Conservation (phyloP, 306 rosid species). For the Sophora flavescens region DNA sequence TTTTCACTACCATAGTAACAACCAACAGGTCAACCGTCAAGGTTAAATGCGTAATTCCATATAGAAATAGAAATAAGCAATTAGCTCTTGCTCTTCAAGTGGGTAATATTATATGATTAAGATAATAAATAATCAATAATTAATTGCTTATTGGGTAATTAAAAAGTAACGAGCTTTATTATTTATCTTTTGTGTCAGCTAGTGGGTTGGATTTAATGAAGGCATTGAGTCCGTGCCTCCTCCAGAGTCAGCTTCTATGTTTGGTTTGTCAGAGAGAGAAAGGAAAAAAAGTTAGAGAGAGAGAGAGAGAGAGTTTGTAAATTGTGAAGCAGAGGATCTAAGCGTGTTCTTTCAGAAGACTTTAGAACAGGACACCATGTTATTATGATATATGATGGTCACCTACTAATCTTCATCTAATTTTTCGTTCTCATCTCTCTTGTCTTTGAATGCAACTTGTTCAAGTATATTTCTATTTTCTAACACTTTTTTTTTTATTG, state of each 20-base stretch:
- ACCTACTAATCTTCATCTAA: conserved; percentile 49
- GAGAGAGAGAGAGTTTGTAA: conserved; percentile 3
- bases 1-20: background rate
- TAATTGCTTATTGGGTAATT: background rate
- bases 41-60: conserved; percentile 39
- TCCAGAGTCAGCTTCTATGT: conserved; percentile 43
- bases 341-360: conserved; percentile 39
- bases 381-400: conserved; percentile 39
- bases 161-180: conserved; percentile 39
- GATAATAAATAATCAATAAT: background rate
- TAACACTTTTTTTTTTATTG: background rate
- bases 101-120: background rate
- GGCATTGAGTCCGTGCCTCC: conserved; percentile 59
- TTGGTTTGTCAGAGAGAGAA: conserved; percentile 32
- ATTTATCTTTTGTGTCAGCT: conserved; percentile 1
- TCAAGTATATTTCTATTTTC: background rate
- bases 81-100: background rate
- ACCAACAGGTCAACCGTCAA: conserved; percentile 52
- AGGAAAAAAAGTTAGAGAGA: conserved; percentile 34
- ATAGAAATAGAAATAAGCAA: background rate
- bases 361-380: conserved; percentile 25
- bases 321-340: conserved; percentile 40
- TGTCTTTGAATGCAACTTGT: conserved; percentile 8
- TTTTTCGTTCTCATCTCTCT: conserved; percentile 17
- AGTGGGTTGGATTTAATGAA: conserved; percentile 62